Evolutionary conservation across 169 alveolate species (phyloP).

Genomic region (Cryptosporidium canis): DNA sequence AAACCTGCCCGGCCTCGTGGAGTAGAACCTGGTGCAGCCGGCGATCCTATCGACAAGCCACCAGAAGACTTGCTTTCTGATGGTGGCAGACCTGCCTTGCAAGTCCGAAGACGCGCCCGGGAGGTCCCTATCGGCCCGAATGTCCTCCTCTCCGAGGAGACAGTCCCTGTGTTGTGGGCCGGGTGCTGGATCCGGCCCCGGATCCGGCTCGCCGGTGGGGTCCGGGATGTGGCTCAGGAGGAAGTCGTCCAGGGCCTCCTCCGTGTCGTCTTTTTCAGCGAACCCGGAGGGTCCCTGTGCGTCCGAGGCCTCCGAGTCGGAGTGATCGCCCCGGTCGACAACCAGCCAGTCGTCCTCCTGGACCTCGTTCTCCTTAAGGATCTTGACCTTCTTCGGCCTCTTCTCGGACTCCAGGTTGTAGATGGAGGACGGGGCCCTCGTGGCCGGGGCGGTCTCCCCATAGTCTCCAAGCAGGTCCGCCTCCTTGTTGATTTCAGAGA

Average conservation of each 20-base stretch:
- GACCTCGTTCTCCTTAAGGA: conserved; percentile 37
- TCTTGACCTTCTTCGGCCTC: conserved; percentile 25
- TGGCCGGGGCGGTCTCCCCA: background rate
- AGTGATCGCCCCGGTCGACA: background rate
- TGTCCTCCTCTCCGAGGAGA: background rate
- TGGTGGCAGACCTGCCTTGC: background rate
- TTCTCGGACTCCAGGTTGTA: conserved; percentile 5
- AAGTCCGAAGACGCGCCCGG: background rate
- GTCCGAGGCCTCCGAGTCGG: background rate
- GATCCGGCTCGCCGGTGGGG: background rate
- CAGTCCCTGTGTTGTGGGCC: background rate
- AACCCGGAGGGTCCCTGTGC: background rate
- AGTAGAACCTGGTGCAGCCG: conserved; percentile 21
- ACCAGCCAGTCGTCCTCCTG: conserved; percentile 49
- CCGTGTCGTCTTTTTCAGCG: background rate
- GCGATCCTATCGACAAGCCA: conserved; percentile 41
- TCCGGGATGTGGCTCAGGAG: conserved; percentile 11
- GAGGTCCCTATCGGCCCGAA: background rate
- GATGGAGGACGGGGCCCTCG: background rate
- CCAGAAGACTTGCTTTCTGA: conserved; percentile 16
- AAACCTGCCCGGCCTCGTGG: conserved; percentile 35
- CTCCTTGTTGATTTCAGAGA: background rate
- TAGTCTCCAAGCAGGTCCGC: background rate
- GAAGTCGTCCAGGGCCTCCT: conserved; percentile 22
- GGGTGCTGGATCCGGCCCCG: no score